These are phyloP conservation scores for Phtheirospermum japonicum DNA, from an alignment of 257 asterid species.

Conservation along the genomic window DNA sequence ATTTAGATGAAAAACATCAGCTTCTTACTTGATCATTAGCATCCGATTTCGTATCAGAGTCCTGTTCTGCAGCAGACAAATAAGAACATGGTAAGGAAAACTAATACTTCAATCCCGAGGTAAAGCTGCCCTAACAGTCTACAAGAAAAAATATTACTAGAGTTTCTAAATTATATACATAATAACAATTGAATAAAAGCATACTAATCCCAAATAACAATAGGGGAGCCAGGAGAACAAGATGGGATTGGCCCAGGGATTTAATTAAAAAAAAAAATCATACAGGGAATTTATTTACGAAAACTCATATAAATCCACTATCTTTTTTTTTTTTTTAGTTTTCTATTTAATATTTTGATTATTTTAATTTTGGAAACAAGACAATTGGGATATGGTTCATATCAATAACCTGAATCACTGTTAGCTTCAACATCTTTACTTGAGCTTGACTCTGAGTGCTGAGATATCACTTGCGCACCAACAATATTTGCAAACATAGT, in stretches of 20 bases:
- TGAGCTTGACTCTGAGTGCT: conserved; percentile 44
- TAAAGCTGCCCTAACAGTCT: conserved; percentile 11
- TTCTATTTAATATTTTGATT: no score
- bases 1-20: conserved; percentile 23
- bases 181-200: background rate
- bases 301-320: no score
- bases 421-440: conserved; percentile 35
- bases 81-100: conserved; percentile 29
- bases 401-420: conserved; percentile 46
- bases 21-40: conserved; percentile 43
- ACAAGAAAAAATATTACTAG: conserved; percentile 11
- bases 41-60: conserved; percentile 38
- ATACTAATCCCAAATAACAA: background rate
- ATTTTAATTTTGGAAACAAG: background rate
- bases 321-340: no score
- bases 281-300: no score
- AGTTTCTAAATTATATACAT: conserved; percentile 3
- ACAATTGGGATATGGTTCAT: background rate
- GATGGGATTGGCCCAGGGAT: no score
- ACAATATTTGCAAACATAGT: conserved; percentile 84
- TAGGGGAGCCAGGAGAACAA: background rate
- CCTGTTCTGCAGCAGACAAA: conserved; percentile 52
- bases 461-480: conserved; percentile 88
- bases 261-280: no score
- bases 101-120: background rate